Evolutionary conservation across 179 eudicot species (phyloP).

Genomic region (Pouteria campechiana): DNA sequence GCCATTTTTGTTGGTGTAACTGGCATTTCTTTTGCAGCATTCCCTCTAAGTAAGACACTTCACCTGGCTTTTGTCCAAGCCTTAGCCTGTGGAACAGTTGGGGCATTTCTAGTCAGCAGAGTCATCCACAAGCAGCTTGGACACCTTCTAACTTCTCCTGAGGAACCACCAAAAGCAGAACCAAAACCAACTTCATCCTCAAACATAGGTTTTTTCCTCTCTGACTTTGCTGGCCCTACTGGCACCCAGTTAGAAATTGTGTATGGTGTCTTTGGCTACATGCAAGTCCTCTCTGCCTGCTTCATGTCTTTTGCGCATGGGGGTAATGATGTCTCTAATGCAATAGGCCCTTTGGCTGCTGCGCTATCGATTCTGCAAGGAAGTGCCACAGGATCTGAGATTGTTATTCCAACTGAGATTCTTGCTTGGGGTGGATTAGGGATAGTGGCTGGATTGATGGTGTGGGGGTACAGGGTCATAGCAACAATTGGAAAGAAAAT

Average conservation of each 20-base stretch:
- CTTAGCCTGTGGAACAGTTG: conserved; percentile 51
- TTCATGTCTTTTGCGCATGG: conserved; percentile 99
- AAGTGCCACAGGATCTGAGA: conserved; percentile 36
- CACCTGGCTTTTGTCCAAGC: conserved; percentile 64
- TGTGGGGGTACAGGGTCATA: conserved; percentile 97
- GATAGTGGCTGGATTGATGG: conserved; percentile 83
- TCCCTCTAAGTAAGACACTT: conserved; percentile 67
- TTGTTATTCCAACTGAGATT: conserved; percentile 69
- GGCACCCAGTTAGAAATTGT: conserved; percentile 87
- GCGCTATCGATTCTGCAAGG: conserved; percentile 82
- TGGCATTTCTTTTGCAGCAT: conserved; percentile 64
- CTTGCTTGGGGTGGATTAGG: conserved; percentile 99
- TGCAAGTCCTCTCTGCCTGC: conserved; percentile 94
- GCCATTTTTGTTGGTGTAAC: conserved; percentile 75
- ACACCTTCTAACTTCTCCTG: conserved; percentile 44
- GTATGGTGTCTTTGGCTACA: conserved; percentile 90
- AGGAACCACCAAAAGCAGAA: conserved; percentile 19
- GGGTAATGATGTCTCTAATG: conserved; percentile 92
- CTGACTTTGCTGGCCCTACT: conserved; percentile 80
- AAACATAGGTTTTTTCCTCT: conserved; percentile 51
- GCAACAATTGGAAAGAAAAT: conserved; percentile 94
- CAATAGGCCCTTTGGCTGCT: conserved; percentile 89
- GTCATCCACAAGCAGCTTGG: conserved; percentile 72
- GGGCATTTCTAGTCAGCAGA: conserved; percentile 58
- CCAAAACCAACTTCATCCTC: conserved; percentile 11